phyloP scores from a whole-genome alignment of 2,329 filamentous ascomycete genomes.

The Claviceps arundinis region DNA sequence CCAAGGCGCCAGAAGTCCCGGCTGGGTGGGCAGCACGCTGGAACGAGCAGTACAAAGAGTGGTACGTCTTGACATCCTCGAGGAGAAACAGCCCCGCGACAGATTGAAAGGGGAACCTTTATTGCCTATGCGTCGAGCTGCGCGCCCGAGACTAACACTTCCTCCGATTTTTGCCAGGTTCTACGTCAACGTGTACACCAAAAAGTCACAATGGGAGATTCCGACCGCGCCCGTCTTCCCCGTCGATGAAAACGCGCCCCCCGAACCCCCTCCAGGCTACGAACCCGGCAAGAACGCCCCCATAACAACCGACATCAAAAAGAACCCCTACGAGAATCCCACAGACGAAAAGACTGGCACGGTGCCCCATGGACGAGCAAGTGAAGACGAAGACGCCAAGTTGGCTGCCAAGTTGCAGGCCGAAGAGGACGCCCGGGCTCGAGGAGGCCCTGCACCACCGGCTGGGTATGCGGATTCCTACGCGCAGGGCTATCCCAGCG shows the following conservation, averaged over 20 bases:
- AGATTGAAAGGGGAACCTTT: no score
- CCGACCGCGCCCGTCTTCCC: constrained; percentile 56
- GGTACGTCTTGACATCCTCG: constrained; percentile 27
- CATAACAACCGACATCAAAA: constrained; percentile 43
- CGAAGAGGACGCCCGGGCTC: constrained; percentile 59
- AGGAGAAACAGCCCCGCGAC: no score
- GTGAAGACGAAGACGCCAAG: constrained; percentile 53
- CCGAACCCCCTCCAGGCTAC: constrained; percentile 58
- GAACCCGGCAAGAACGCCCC: constrained; percentile 25
- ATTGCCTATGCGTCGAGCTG: background rate
- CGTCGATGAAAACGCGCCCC: constrained; percentile 28
- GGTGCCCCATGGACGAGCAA: constrained; percentile 12
- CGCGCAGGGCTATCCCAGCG: constrained; percentile 9
- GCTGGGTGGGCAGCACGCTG: constrained; percentile 71
- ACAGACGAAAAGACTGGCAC: constrained; percentile 6
- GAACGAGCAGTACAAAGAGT: constrained; percentile 82
- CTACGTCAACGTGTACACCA: constrained; percentile 81
- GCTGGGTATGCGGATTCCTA: constrained; percentile 19
- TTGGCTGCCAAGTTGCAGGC: constrained; percentile 68
- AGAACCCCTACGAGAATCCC: constrained; percentile 52
- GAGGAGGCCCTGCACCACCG: constrained; percentile 18
- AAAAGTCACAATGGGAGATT: constrained; percentile 81
- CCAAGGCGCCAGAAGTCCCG: constrained; percentile 47
- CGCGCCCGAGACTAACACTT: background rate
- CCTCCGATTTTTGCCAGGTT: constrained; percentile 44